Evolutionary conservation across 257 asterid species (phyloP), one percentile per base, ranked within the genome.

Genomic region (Cynanchum wilfordii): DNA sequence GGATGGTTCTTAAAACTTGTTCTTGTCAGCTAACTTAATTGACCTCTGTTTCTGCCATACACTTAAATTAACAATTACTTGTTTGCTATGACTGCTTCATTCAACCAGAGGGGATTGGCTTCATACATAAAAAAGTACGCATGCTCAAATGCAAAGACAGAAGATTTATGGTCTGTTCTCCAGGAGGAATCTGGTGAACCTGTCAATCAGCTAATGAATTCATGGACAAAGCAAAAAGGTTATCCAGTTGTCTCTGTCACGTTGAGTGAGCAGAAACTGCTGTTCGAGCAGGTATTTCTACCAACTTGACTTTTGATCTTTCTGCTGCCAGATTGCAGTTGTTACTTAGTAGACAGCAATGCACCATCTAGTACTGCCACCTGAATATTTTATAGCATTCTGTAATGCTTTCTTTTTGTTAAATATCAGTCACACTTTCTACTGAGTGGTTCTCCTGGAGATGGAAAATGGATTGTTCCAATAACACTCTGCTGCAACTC

Each of bases 391-490:
- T 71, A 6, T 66, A 17, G 42, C 12, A 52, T 17, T 66, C 40
- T 42, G 30, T 76, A 24, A 69, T 27, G 57, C 64, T 52, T 67
- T 45, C 76, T 42, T 68, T 40, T 55, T 33, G 36, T 36, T 80
- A 45, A 71, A 81, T 74, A 64, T 72, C 97, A 93, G 98, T 83
- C 95, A 19, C 96, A 79, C 74, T 90, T 93, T 84, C 86, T 93
- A 76, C 70, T 88, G 73, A 87, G 87, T 59, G 97, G 96, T 74
- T 80, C 92, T 70, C 88, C 72, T 62, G 96, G 98, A 58, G 96
- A 89, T 67, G 97, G 97, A 68, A 94, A 89, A 82, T 93, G 98
- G 98, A 79, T 93, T 75, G 91, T 90, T 83, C 98, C 98, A 57
- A 36, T 93, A 82, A 88, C 96, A 70, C 76, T 93, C 64, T 88